Evolutionary conservation across 2,329 filamentous ascomycete species (phyloP), one percentile per base, ranked within the genome.

Genomic region (Graphiopsis chlorocephala): DNA sequence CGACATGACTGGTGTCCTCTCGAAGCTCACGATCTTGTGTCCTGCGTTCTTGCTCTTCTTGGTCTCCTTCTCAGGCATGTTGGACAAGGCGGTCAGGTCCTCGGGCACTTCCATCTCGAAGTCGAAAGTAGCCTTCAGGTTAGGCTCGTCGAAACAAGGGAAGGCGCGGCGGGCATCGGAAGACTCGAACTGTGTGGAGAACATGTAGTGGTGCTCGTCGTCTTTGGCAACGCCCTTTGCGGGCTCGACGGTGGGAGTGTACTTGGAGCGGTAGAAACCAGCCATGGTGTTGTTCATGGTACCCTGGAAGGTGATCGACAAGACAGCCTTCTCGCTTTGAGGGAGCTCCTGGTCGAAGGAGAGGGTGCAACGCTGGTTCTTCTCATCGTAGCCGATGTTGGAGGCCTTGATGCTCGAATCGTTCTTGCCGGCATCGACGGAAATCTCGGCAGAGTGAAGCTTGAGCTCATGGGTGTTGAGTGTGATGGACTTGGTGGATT

Each of bases 81-180:
- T 98, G 81, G 92, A 96, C 53, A 98, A 83, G 15, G 93, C 95
- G 47, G 92, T 89, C 78, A 95, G 90, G 70, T 94, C 92, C 55
- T 90, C 88, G 17, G 95, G 94, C 55, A 97, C 86, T 80, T 98
- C 94, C 68, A 99, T 90, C 73, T 93, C 86, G 66, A 99, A 91
- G 77, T 97, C 93, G 74, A 97, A 98, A 2, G 93, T 94, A 12
- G 95, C 92, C 81, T 99, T 99, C 69, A 98, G 85, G 74, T 96
- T 97, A 48, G 95, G 95, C 81, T 99, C 95, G 75, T 99, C 95
- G 74, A 98, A 98, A 81, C 95, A 99, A 56, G 95, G 95, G 80
- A 99, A 97, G 10, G 95, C 94, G 70, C 93, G 86, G 69, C 95
- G 90, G 67, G 95, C 95, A 79, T 99, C 95, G 74, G 93, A 97